Conservation (phyloP, 805 yeast genomes). For the Isabelozyma gotoi region DNA sequence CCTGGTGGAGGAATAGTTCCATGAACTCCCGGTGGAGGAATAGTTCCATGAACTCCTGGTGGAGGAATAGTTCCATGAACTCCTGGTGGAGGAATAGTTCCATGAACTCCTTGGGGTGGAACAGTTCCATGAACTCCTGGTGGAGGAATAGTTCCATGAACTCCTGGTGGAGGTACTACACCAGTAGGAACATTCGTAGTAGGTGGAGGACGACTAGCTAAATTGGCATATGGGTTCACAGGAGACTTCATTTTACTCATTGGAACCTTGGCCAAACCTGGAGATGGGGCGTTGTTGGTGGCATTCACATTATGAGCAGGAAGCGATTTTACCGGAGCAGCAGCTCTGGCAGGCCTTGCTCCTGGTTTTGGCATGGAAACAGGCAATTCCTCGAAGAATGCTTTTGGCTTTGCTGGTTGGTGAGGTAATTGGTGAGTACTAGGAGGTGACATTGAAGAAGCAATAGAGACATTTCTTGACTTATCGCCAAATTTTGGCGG, state of each 20-base stretch:
- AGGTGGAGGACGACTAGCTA: constrained; percentile 7
- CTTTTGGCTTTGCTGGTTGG: constrained; percentile 23
- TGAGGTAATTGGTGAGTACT: constrained; percentile 3
- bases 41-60: background rate
- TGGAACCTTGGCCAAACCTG: constrained; percentile 13
- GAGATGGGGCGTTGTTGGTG: constrained; percentile 8
- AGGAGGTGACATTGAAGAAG: constrained; percentile 10
- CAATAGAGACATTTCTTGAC: constrained; percentile 2
- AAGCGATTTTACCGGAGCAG: constrained; percentile 20
- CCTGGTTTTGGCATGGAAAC: constrained; percentile 26
- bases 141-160: background rate
- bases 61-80: background rate
- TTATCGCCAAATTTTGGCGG: constrained; percentile 1
- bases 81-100: constrained; percentile 2
- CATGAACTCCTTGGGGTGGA: background rate
- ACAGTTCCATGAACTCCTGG: background rate
- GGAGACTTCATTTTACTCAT: constrained; percentile 20
- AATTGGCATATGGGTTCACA: constrained; percentile 30
- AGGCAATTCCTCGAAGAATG: constrained; percentile 64
- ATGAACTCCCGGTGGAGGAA: background rate
- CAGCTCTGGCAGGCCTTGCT: constrained; percentile 28
- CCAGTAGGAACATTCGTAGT: constrained; percentile 2
- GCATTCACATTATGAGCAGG: constrained; percentile 8
- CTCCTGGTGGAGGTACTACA: constrained; percentile 2
- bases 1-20: background rate